These are phyloP conservation scores for Metschnikowia santaceciliae DNA, from an alignment of 805 yeast genomes.

Conservation along the genomic window DNA sequence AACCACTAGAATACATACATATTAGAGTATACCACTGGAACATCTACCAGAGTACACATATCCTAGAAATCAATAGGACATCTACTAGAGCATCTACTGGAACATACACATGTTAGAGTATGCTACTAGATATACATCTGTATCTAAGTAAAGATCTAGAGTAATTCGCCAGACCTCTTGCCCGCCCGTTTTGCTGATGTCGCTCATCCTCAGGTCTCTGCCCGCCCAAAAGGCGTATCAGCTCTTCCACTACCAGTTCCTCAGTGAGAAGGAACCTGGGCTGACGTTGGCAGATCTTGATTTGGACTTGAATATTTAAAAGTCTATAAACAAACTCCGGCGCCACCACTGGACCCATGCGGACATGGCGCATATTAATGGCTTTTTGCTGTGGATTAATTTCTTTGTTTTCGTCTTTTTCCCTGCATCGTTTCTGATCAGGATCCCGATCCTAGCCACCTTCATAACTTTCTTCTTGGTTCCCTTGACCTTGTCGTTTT, in stretches of 20 bases:
- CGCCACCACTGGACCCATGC: conserved; percentile 38
- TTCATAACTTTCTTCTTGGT: conserved; percentile 47
- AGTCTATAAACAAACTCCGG: conserved; percentile 39
- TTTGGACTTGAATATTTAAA: conserved; percentile 44
- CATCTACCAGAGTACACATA: too few relatives aligned
- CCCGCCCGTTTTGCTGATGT: neutral
- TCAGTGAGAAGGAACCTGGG: conserved; percentile 50
- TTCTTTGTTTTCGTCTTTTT: conserved; percentile 54
- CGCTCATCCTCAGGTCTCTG: conserved; percentile 19
- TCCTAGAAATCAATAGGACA: too few relatives aligned
- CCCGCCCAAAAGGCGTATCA: conserved; percentile 37
- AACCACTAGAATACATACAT: too few relatives aligned
- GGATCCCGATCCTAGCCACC: too few relatives aligned
- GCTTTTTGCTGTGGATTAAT: conserved; percentile 49
- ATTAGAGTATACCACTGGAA: too few relatives aligned
- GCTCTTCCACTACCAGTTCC: conserved; percentile 48
- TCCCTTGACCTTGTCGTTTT: conserved; percentile 82
- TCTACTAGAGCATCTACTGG: too few relatives aligned
- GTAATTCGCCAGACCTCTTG: too few relatives aligned
- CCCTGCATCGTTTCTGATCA: conserved; percentile 54
- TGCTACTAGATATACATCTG: too few relatives aligned
- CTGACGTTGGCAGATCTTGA: conserved; percentile 48
- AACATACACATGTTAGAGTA: too few relatives aligned
- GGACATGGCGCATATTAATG: conserved; percentile 50
- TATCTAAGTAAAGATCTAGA: too few relatives aligned